phyloP scores from a whole-genome alignment of 1,284 basidiomycete genomes.

The Heterobasidion occidentale region DNA sequence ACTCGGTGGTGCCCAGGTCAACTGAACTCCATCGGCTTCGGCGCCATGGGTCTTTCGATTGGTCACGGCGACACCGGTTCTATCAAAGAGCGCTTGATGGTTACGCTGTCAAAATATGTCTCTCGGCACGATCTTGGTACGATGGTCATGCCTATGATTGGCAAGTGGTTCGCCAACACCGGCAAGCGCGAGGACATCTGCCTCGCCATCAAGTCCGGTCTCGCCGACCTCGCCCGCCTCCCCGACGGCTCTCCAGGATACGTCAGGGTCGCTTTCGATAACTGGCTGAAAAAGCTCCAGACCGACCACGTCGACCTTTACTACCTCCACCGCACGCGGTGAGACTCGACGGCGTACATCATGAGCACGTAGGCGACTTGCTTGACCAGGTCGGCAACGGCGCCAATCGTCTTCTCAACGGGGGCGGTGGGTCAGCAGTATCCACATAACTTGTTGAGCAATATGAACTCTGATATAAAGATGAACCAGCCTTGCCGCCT shows the following conservation, averaged over 20 bases:
- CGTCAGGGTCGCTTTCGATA: conserved; percentile 19
- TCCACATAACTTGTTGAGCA: conserved; percentile 26
- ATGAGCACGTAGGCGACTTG: neutral
- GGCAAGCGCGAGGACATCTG: conserved; percentile 34
- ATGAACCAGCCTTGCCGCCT: neutral
- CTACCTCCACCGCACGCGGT: conserved; percentile 25
- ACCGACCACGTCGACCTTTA: conserved; percentile 29
- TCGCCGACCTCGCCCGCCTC: conserved; percentile 4
- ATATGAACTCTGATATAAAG: neutral
- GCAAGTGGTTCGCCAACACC: conserved; percentile 27
- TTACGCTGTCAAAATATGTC: neutral
- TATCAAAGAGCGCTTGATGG: conserved; percentile 19
- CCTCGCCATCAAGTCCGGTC: conserved; percentile 38
- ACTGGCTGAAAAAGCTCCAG: conserved; percentile 26
- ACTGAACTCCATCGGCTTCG: conserved; percentile 17
- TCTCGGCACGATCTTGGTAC: neutral
- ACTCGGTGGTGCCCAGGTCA: conserved; percentile 15
- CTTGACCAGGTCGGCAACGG: conserved; percentile 9
- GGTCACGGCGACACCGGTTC: conserved; percentile 14
- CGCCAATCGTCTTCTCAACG: conserved; percentile 21
- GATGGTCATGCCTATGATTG: conserved; percentile 18
- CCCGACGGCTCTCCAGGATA: conserved; percentile 20
- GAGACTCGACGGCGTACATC: neutral
- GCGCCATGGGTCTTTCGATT: conserved; percentile 20
- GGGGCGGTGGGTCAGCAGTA: conserved; percentile 19